Conservation (phyloP, 2,329 filamentous ascomycete genomes). For the Talaromyces piceae region DNA sequence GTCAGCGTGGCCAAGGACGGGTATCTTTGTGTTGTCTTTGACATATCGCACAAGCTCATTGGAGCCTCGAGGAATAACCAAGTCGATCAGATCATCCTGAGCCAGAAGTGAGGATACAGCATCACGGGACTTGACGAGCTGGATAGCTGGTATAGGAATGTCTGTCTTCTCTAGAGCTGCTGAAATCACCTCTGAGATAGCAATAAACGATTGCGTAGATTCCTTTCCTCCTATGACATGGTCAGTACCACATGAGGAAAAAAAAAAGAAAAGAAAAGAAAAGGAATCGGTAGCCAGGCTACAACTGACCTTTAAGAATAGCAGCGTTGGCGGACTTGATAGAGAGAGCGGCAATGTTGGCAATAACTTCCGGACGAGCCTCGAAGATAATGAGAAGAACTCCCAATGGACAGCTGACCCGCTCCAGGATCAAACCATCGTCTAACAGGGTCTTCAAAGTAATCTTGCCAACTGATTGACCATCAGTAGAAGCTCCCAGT, state of each 20-base stretch:
- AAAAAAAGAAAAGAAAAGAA: not conserved
- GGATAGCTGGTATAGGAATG: constrained; percentile 80
- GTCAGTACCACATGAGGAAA: constrained; percentile 1
- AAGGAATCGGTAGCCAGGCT: not conserved
- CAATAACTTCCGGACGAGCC: constrained; percentile 93
- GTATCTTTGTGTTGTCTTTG: constrained; percentile 85
- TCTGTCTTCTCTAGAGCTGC: constrained; percentile 61
- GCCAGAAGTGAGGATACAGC: constrained; percentile 80
- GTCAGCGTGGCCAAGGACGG: constrained; percentile 92
- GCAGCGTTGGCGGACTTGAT: constrained; percentile 97
- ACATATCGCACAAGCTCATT: constrained; percentile 87
- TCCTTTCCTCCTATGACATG: constrained; percentile 72
- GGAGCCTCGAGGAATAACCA: constrained; percentile 86
- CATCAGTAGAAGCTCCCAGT: not conserved
- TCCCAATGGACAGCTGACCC: constrained; percentile 88
- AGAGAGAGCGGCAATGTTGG: constrained; percentile 90
- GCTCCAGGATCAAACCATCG: constrained; percentile 74
- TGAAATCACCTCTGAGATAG: constrained; percentile 81
- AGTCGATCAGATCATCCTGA: constrained; percentile 80
- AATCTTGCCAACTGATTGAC: constrained; percentile 63
- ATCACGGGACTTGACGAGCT: constrained; percentile 89
- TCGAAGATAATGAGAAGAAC: constrained; percentile 99
- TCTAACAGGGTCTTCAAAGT: constrained; percentile 80
- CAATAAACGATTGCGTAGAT: constrained; percentile 87
- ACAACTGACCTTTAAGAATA: constrained; percentile 69